These are phyloP conservation scores for Cladosporium sp. DNA, from an alignment of 2,329 filamentous ascomycete species.

Conservation along the genomic window DNA sequence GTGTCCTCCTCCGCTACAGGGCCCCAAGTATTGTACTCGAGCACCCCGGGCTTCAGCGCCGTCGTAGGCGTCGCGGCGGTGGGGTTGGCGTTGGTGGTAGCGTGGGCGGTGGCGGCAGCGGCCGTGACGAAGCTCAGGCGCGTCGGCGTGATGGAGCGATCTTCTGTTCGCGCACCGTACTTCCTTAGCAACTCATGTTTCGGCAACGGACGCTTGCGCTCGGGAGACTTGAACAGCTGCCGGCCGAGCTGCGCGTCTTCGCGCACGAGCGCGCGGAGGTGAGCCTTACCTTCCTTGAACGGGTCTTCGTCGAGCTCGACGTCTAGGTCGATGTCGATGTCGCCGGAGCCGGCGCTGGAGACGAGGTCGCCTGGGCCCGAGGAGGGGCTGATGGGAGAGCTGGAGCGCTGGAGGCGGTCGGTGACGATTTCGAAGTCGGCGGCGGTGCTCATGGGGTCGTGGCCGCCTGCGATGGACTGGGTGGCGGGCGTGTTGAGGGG, in stretches of 20 bases:
- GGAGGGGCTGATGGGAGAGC: neutral
- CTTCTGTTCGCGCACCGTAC: neutral
- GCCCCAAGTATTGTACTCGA: conserved; percentile 35
- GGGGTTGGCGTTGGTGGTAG: neutral
- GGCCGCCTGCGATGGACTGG: conserved; percentile 17
- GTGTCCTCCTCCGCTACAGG: conserved; percentile 35
- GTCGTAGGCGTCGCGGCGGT: neutral
- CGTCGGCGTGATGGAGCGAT: conserved; percentile 7
- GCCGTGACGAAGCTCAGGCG: conserved; percentile 1
- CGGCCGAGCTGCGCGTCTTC: conserved; percentile 3
- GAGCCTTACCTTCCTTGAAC: conserved; percentile 14
- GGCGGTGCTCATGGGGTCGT: neutral
- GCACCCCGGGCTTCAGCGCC: neutral
- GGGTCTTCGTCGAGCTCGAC: neutral
- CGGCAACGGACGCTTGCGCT: neutral
- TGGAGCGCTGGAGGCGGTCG: conserved; percentile 3
- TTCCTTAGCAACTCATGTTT: neutral
- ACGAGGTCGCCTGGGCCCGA: neutral
- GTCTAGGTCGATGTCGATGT: neutral
- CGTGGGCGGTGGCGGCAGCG: neutral
- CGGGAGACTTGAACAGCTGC: conserved; percentile 9
- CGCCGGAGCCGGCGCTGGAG: neutral
- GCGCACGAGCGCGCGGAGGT: conserved; percentile 3
- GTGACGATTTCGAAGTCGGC: conserved; percentile 16
- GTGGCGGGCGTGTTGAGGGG: conserved; percentile 25